Evolutionary conservation across 768 basidiomycete species (phyloP).

Genomic region (Rhodotorula taiwanensis): DNA sequence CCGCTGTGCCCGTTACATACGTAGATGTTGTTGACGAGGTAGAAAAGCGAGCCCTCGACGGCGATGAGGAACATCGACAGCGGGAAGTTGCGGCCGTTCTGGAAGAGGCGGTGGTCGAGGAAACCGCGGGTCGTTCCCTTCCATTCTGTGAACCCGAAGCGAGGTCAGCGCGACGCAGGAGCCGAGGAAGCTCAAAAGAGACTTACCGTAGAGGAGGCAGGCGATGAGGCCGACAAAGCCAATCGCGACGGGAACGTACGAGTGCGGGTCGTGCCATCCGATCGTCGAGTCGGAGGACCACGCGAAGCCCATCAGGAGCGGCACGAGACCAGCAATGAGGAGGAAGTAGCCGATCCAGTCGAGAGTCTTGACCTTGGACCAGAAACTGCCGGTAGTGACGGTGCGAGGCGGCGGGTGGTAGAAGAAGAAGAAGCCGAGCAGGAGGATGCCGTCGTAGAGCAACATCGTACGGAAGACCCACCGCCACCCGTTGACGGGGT

Average conservation of each 20-base stretch:
- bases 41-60: slow-evolving; percentile 20
- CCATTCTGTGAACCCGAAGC: background rate
- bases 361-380: slow-evolving; percentile 1
- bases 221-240: slow-evolving; percentile 1
- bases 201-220: background rate
- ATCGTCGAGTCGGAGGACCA: background rate
- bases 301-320: slow-evolving; percentile 14
- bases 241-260: slow-evolving; percentile 9
- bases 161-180: background rate
- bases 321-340: slow-evolving; percentile 7
- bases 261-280: slow-evolving; percentile 11
- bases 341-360: slow-evolving; percentile 22
- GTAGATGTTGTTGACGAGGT: slow-evolving; percentile 22
- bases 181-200: background rate
- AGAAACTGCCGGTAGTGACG: background rate
- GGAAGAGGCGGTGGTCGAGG: slow-evolving; percentile 20
- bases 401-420: slow-evolving; percentile 17
- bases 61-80: slow-evolving; percentile 12
- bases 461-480: slow-evolving; percentile 4
- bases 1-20: background rate
- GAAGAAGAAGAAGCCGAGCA: slow-evolving; percentile 4
- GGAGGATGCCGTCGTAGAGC: slow-evolving; percentile 2
- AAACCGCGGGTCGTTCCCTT: slow-evolving; percentile 13
- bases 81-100: slow-evolving; percentile 16
- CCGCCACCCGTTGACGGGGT: slow-evolving; percentile 13